Evolutionary conservation across 2,329 filamentous ascomycete species (phyloP).

Genomic region (Cryphonectria japonica): DNA sequence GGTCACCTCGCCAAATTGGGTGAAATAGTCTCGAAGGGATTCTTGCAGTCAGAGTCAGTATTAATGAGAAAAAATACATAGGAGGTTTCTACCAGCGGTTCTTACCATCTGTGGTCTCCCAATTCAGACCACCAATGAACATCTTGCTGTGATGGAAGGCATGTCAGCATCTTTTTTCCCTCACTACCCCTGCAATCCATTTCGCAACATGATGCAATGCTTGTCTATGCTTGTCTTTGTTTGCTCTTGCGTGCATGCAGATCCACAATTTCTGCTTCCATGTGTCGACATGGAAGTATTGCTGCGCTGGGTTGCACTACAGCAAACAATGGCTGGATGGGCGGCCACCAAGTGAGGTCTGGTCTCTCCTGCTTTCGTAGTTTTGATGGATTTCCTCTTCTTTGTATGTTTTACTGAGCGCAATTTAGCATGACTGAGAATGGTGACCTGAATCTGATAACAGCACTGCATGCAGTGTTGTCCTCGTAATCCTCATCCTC

Average conservation of each 20-base stretch:
- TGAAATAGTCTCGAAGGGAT: constrained; percentile 95
- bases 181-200: constrained; percentile 10
- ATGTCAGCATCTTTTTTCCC: constrained; percentile 32
- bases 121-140: constrained; percentile 98
- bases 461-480: constrained; percentile 17
- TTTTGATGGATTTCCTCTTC: constrained; percentile 14
- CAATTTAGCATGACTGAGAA: constrained; percentile 10
- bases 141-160: constrained; percentile 74
- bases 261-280: constrained; percentile 3
- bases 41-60: constrained; percentile 57
- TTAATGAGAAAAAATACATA: neutral
- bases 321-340: constrained; percentile 17
- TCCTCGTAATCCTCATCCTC: constrained; percentile 23
- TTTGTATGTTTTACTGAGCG: constrained; percentile 1
- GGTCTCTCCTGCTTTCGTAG: neutral
- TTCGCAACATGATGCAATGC: constrained; percentile 10
- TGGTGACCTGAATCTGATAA: neutral
- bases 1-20: constrained; percentile 94
- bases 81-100: constrained; percentile 26
- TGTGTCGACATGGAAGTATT: neutral
- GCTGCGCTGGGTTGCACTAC: constrained; percentile 2
- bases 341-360: neutral
- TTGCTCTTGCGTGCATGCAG: constrained; percentile 7
- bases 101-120: constrained; percentile 98
- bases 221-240: constrained; percentile 17